These are phyloP conservation scores for Chamaenerion angustifolium DNA, from an alignment of 345 rosid genomes.

Conservation along the genomic window DNA sequence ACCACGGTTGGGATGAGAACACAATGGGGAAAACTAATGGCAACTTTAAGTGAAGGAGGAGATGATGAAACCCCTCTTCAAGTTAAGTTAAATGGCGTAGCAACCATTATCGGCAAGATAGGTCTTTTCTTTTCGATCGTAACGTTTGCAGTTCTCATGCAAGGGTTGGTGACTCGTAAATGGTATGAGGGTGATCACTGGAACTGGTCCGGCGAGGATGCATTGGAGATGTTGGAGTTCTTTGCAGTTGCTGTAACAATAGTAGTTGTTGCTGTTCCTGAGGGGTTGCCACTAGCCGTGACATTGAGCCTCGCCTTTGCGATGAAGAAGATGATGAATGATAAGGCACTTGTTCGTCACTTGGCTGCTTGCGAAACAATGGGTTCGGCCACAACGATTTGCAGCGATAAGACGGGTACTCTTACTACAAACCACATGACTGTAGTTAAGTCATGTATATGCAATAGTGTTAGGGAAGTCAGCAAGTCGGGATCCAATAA, in stretches of 20 bases:
- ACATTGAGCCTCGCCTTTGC: slow-evolving; percentile 96
- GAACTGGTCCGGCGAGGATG: slow-evolving; percentile 76
- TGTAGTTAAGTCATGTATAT: slow-evolving; percentile 76
- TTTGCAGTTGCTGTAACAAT: slow-evolving; percentile 89
- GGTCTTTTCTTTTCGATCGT: slow-evolving; percentile 77
- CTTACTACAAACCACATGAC: slow-evolving; percentile 90
- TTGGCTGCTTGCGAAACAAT: slow-evolving; percentile 93
- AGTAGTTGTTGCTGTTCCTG: slow-evolving; percentile 95
- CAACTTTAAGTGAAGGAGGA: slow-evolving; percentile 90
- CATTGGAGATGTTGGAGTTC: slow-evolving; percentile 57
- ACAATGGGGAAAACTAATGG: slow-evolving; percentile 92
- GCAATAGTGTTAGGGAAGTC: slow-evolving; percentile 47
- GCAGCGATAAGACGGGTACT: slow-evolving; percentile 92
- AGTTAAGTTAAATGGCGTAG: slow-evolving; percentile 87
- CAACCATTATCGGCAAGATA: slow-evolving; percentile 74
- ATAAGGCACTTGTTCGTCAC: slow-evolving; percentile 84
- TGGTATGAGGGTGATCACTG: slow-evolving; percentile 30
- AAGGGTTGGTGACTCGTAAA: slow-evolving; percentile 55
- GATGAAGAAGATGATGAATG: slow-evolving; percentile 98
- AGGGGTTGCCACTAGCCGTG: slow-evolving; percentile 89
- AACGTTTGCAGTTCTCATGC: slow-evolving; percentile 72
- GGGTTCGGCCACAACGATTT: slow-evolving; percentile 93
- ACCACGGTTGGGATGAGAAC: slow-evolving; percentile 97
- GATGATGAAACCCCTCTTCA: slow-evolving; percentile 94
- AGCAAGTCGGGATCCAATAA: slow-evolving; percentile 13